These are phyloP conservation scores for Cercospora nicotianae DNA, from an alignment of 2,329 filamentous ascomycete genomes.

Conservation along the genomic window DNA sequence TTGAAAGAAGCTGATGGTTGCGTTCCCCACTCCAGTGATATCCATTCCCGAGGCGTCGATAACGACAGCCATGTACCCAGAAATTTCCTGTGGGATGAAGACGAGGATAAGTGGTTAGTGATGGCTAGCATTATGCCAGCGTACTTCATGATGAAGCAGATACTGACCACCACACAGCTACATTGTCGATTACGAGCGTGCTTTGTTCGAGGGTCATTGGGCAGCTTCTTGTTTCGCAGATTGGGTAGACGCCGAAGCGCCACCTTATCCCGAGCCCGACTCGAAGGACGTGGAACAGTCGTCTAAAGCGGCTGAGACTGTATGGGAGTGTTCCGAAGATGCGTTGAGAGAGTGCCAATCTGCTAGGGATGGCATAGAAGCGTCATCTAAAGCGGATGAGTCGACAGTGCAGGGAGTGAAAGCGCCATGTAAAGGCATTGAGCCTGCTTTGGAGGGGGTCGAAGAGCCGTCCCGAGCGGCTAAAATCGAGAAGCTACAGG, in stretches of 20 bases:
- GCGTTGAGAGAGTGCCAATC: too few relatives aligned
- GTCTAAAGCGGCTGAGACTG: background rate
- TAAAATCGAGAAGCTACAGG: background rate
- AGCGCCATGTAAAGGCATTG: background rate
- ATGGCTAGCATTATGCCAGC: too few relatives aligned
- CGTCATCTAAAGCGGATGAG: too few relatives aligned
- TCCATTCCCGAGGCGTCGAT: too few relatives aligned
- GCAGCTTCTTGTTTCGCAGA: background rate
- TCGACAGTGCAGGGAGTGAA: too few relatives aligned
- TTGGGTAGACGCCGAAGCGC: background rate
- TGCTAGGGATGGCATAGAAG: too few relatives aligned
- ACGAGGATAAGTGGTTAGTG: too few relatives aligned
- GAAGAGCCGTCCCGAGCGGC: background rate
- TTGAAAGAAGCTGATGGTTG: too few relatives aligned
- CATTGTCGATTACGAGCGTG: slow-evolving; percentile 19
- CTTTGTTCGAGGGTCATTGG: background rate
- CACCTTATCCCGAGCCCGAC: background rate
- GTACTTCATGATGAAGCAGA: background rate
- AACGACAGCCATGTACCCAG: too few relatives aligned
- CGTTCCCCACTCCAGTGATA: too few relatives aligned
- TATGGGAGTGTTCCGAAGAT: background rate
- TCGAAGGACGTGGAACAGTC: background rate
- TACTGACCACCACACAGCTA: background rate
- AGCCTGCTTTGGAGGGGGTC: background rate
- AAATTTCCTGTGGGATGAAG: too few relatives aligned